Percentiles rank a stretch among this genome's conserved stretches.
phyloP scores from a whole-genome alignment of 805 yeast species.

The Deakozyma indianensis region DNA sequence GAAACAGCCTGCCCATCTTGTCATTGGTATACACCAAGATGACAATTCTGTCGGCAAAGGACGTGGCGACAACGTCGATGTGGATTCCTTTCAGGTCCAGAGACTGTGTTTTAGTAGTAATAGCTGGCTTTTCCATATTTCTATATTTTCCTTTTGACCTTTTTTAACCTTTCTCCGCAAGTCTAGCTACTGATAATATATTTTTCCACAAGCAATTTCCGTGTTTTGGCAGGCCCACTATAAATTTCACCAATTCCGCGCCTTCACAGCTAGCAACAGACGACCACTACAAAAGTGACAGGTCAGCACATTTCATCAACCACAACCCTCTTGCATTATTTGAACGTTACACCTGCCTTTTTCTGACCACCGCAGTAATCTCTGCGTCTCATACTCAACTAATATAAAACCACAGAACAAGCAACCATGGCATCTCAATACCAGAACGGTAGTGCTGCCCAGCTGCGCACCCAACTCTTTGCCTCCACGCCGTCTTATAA shows the following conservation, averaged over 20 bases:
- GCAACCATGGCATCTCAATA: constrained; percentile 1
- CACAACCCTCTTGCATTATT: too few species aligned
- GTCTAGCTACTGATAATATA: too few species aligned
- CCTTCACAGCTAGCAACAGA: too few species aligned
- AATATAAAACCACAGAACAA: too few species aligned
- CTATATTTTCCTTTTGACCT: neutral
- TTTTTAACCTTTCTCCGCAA: neutral
- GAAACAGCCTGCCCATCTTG: constrained; percentile 15
- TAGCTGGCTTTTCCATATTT: neutral
- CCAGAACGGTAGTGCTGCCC: neutral
- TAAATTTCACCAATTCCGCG: too few species aligned
- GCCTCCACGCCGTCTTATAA: neutral
- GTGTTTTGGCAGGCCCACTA: too few species aligned
- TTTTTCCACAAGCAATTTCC: too few species aligned
- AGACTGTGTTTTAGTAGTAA: neutral
- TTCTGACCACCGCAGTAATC: too few species aligned
- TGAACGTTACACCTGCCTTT: too few species aligned
- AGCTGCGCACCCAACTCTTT: neutral
- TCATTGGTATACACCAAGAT: constrained; percentile 19
- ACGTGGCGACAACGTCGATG: constrained; percentile 17
- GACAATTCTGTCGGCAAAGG: constrained; percentile 18
- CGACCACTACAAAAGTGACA: too few species aligned
- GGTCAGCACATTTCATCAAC: too few species aligned
- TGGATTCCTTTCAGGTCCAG: constrained; percentile 9
- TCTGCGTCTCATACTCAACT: too few species aligned